Percentiles rank a stretch among this genome's conserved stretches.
phyloP scores from a whole-genome alignment of 768 basidiomycete species.

The Scleroderma citrinum region DNA sequence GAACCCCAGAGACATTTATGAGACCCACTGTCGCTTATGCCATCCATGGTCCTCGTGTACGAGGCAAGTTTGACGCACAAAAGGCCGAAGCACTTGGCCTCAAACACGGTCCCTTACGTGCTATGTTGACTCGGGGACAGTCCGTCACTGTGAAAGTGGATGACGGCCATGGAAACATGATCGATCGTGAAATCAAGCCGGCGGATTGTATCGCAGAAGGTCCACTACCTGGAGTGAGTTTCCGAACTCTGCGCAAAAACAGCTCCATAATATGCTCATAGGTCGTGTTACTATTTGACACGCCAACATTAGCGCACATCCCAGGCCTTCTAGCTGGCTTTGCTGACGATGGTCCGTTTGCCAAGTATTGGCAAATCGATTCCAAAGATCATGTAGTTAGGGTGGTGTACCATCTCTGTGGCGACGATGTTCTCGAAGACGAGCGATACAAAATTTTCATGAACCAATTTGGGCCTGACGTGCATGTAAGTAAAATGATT shows the following conservation, averaged over 20 bases:
- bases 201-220: conserved; percentile 56
- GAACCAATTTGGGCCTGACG: conserved; percentile 51
- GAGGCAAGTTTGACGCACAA: conserved; percentile 68
- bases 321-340: conserved; percentile 45
- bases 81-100: conserved; percentile 64
- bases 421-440: conserved; percentile 65
- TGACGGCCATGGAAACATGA: conserved; percentile 35
- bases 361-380: conserved; percentile 41
- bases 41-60: conserved; percentile 45
- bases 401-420: conserved; percentile 68
- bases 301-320: conserved; percentile 57
- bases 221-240: conserved; percentile 37
- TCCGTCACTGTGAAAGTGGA: conserved; percentile 50
- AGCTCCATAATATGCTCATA: conserved; percentile 17
- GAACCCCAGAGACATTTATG: conserved; percentile 11
- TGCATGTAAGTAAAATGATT: conserved; percentile 45
- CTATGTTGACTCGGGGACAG: conserved; percentile 62
- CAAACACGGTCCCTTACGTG: conserved; percentile 53
- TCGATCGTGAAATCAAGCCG: conserved; percentile 47
- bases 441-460: conserved; percentile 68
- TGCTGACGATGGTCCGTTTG: conserved; percentile 40
- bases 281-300: conserved; percentile 67
- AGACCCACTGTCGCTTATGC: conserved; percentile 44
- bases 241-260: background rate
- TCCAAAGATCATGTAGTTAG: conserved; percentile 40